Percentiles rank a stretch among this genome's conserved stretches.
phyloP scores from a whole-genome alignment of 768 basidiomycete genomes.

The Xerocomellus intermedius region DNA sequence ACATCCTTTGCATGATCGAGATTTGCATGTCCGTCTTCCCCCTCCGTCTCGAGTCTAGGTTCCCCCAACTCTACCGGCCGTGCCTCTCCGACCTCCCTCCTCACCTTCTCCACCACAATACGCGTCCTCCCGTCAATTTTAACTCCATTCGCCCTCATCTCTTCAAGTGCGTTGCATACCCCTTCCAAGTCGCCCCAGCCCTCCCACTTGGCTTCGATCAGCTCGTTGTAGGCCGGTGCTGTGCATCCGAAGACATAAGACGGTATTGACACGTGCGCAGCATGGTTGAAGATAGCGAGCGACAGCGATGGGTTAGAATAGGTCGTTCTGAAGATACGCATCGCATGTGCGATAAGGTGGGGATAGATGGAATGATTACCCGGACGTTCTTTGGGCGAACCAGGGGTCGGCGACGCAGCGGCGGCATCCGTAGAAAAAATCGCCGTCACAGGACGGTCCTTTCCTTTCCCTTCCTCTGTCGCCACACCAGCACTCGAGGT shows the following conservation, averaged over 20 bases:
- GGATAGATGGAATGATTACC: slow-evolving; percentile 70
- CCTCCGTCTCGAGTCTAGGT: slow-evolving; percentile 20
- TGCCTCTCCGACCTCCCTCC: slow-evolving; percentile 59
- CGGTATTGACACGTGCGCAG: slow-evolving; percentile 66
- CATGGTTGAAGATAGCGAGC: slow-evolving; percentile 79
- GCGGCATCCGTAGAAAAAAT: background rate
- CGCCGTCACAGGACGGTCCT: background rate
- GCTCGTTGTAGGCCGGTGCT: slow-evolving; percentile 83
- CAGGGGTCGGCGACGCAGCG: background rate
- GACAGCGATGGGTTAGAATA: slow-evolving; percentile 80
- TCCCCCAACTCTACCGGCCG: slow-evolving; percentile 41
- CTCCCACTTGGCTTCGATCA: slow-evolving; percentile 82
- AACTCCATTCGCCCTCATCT: slow-evolving; percentile 83
- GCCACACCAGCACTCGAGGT: slow-evolving; percentile 6
- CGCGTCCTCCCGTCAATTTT: slow-evolving; percentile 60
- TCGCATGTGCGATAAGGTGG: slow-evolving; percentile 70
- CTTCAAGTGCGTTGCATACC: slow-evolving; percentile 68
- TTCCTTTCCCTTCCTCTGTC: background rate
- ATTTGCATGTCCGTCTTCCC: background rate
- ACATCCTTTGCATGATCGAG: slow-evolving; percentile 14
- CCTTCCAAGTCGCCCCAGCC: slow-evolving; percentile 80
- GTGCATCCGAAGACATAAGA: slow-evolving; percentile 92
- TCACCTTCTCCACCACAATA: slow-evolving; percentile 57
- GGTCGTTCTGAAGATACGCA: slow-evolving; percentile 74
- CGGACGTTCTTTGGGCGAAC: slow-evolving; percentile 22